Evolutionary conservation across 495 filamentous ascomycete species (phyloP).

Genomic region (Lasiosphaeria miniovina): DNA sequence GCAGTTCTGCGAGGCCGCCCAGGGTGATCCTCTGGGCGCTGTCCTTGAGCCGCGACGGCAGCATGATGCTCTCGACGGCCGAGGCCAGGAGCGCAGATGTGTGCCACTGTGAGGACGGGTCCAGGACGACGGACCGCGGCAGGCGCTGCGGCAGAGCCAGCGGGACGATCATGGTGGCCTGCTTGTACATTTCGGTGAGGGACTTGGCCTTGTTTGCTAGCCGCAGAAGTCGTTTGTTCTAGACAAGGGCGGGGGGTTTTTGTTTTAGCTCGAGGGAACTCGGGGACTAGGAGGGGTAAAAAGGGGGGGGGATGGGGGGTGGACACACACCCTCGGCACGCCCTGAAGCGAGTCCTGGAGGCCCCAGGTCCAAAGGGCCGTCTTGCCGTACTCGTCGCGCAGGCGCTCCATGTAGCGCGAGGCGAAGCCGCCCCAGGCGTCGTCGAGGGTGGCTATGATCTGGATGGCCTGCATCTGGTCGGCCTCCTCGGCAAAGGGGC

Average conservation of each 20-base stretch:
- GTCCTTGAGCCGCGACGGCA: slow-evolving; percentile 70
- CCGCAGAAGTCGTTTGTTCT: slow-evolving; percentile 31
- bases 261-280: not conserved
- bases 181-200: slow-evolving; percentile 60
- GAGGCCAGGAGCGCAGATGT: slow-evolving; percentile 71
- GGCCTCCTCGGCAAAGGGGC: slow-evolving; percentile 86
- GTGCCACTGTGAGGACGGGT: slow-evolving; percentile 74
- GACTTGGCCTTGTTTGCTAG: slow-evolving; percentile 69
- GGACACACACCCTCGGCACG: slow-evolving; percentile 53
- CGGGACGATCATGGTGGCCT: slow-evolving; percentile 77
- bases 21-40: slow-evolving; percentile 49
- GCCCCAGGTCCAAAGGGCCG: slow-evolving; percentile 81
- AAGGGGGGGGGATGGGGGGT: slow-evolving; percentile 1
- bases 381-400: slow-evolving; percentile 88
- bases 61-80: slow-evolving; percentile 73
- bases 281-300: slow-evolving; percentile 3
- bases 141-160: slow-evolving; percentile 61
- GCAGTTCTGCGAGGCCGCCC: slow-evolving; percentile 62
- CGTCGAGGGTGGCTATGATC: slow-evolving; percentile 72
- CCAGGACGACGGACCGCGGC: slow-evolving; percentile 60
- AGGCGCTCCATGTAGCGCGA: slow-evolving; percentile 74
- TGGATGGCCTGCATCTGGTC: slow-evolving; percentile 89
- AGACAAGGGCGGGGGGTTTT: not conserved
- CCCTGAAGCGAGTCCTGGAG: slow-evolving; percentile 59
- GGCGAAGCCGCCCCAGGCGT: slow-evolving; percentile 92